A percentile compares a stretch with the other conserved stretches of the same genome.
Conservation (phyloP, 2,329 filamentous ascomycete genomes). For the Tolypocladium paradoxum region DNA sequence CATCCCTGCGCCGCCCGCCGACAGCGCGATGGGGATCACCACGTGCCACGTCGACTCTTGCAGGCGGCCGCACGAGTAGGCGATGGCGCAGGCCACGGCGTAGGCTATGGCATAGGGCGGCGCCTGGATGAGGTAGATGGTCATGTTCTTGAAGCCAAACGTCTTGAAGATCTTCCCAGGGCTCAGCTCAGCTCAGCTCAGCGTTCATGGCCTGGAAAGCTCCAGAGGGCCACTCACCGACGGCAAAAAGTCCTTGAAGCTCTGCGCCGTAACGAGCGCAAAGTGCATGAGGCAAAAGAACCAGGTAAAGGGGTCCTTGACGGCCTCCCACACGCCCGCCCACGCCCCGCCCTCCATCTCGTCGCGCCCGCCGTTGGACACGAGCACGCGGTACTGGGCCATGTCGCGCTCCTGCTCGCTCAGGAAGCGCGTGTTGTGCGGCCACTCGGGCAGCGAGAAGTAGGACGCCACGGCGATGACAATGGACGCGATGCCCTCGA, state of each 20-base stretch:
- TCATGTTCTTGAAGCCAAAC: constrained; percentile 14
- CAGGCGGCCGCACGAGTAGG: constrained; percentile 22
- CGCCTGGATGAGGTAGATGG: constrained; percentile 27
- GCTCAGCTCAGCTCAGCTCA: too few relatives aligned
- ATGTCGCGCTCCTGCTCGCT: constrained; percentile 24
- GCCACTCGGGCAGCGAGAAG: constrained; percentile 23
- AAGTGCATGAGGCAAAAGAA: constrained; percentile 29
- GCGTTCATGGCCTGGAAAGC: too few relatives aligned
- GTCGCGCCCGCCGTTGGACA: constrained; percentile 24
- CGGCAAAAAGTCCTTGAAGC: constrained; percentile 30
- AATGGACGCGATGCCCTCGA: constrained; percentile 23
- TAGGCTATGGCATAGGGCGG: constrained; percentile 30
- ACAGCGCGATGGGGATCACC: constrained; percentile 22
- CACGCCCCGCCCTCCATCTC: constrained; percentile 22
- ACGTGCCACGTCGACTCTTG: constrained; percentile 29
- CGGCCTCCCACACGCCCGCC: constrained; percentile 21
- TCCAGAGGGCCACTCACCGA: too few relatives aligned
- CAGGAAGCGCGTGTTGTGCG: constrained; percentile 21
- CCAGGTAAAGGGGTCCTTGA: constrained; percentile 27
- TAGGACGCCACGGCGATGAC: constrained; percentile 18
- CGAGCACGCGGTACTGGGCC: constrained; percentile 21
- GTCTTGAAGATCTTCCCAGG: constrained; percentile 13
- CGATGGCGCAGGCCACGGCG: constrained; percentile 21
- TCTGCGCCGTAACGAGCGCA: constrained; percentile 30
- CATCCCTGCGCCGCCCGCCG: constrained; percentile 27